phyloP scores from a whole-genome alignment of 345 rosid species.

The Populus alba region DNA sequence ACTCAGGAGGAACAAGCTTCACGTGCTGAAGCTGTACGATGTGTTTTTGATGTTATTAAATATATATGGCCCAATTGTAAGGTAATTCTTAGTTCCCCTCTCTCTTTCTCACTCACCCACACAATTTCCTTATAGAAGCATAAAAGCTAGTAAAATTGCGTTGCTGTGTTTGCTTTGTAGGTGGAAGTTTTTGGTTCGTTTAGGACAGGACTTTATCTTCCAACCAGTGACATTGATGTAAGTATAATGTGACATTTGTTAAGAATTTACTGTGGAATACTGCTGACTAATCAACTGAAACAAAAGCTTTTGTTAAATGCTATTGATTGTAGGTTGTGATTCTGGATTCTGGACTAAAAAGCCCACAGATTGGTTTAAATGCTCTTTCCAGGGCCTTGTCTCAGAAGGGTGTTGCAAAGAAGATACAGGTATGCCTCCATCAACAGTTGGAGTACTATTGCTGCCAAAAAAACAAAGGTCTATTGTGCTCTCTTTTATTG shows the following conservation, averaged over 20 bases:
- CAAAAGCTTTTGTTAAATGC: conserved; percentile 2
- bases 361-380: conserved; percentile 66
- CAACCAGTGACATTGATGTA: conserved; percentile 96
- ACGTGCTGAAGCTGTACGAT: conserved; percentile 54
- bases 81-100: conserved; percentile 33
- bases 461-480: background rate
- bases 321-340: conserved; percentile 64
- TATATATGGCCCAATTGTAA: conserved; percentile 90
- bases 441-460: background rate
- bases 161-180: conserved; percentile 37
- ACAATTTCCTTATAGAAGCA: background rate
- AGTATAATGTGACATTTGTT: conserved; percentile 24
- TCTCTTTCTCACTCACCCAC: background rate
- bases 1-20: conserved; percentile 67
- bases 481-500: conserved; percentile 8
- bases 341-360: conserved; percentile 64
- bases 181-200: conserved; percentile 88
- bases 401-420: conserved; percentile 76
- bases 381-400: conserved; percentile 85
- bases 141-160: background rate
- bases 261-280: background rate
- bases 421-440: conserved; percentile 53
- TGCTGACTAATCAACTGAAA: conserved; percentile 1
- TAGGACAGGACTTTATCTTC: conserved; percentile 84
- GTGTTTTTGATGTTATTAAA: conserved; percentile 62